Evolutionary conservation across 148 eudicot species (phyloP).

Genomic region (Spergularia bocconei): DNA sequence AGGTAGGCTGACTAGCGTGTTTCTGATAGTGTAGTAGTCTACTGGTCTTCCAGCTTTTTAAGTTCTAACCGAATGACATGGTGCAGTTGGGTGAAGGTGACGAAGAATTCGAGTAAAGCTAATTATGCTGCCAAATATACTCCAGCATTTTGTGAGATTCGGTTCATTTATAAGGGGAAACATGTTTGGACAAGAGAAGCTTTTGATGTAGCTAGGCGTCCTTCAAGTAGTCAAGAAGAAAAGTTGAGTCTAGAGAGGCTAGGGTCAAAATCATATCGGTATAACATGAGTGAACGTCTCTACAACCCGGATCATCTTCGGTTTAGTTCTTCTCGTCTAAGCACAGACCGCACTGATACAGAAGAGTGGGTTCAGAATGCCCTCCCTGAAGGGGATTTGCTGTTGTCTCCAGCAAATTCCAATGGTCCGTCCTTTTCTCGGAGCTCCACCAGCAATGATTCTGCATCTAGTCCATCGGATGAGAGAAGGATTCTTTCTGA

Average conservation of each 20-base stretch:
- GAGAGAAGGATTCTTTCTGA: slow-evolving; percentile 35
- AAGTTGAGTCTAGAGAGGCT: slow-evolving; percentile 21
- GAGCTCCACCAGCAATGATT: slow-evolving; percentile 25
- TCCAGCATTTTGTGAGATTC: slow-evolving; percentile 70
- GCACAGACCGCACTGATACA: slow-evolving; percentile 16
- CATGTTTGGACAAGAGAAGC: slow-evolving; percentile 68
- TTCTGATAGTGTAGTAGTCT: neutral
- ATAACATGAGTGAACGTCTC: slow-evolving; percentile 27
- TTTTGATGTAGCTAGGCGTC: slow-evolving; percentile 24
- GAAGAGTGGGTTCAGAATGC: slow-evolving; percentile 30
- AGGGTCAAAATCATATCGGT: slow-evolving; percentile 39
- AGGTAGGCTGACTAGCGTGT: neutral
- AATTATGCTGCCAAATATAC: slow-evolving; percentile 56
- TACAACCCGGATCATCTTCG: slow-evolving; percentile 23
- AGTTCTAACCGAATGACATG: slow-evolving; percentile 13
- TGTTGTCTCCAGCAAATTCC: slow-evolving; percentile 24
- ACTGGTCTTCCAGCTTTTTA: neutral
- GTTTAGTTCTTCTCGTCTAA: slow-evolving; percentile 33
- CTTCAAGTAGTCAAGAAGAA: slow-evolving; percentile 17
- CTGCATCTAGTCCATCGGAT: slow-evolving; percentile 30
- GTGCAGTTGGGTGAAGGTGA: slow-evolving; percentile 56
- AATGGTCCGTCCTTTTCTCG: slow-evolving; percentile 13
- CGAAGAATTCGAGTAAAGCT: slow-evolving; percentile 49
- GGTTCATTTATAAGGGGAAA: slow-evolving; percentile 69
- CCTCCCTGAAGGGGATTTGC: slow-evolving; percentile 26